Conservation (phyloP, 306 rosid species). For the Prosopis cineraria region DNA sequence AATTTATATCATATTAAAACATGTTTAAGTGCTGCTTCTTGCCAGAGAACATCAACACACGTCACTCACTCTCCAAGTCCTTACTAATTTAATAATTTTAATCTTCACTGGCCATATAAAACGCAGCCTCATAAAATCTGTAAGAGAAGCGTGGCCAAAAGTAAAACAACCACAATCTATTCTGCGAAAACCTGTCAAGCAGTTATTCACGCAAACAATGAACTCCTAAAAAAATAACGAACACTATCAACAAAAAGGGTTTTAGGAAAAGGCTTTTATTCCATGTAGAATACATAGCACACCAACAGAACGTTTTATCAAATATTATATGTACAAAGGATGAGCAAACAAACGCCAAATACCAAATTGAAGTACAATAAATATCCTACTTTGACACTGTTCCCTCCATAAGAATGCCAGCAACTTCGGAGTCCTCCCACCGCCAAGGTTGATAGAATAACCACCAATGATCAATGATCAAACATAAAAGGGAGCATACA, state of each 20-base stretch:
- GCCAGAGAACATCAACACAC: too few relatives aligned
- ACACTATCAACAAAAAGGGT: not conserved
- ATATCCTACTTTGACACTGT: conserved; percentile 34
- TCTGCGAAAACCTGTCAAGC: not conserved
- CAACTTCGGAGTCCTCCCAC: conserved; percentile 34
- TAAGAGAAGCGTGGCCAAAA: too few relatives aligned
- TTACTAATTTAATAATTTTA: too few relatives aligned
- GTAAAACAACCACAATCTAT: not conserved
- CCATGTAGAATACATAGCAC: conserved; percentile 44
- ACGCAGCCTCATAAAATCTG: too few relatives aligned
- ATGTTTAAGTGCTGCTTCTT: too few relatives aligned
- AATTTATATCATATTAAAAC: too few relatives aligned
- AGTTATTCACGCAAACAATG: not conserved
- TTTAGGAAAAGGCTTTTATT: conserved; percentile 40
- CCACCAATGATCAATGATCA: conserved; percentile 19
- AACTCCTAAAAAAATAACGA: not conserved
- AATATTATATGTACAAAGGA: conserved; percentile 52
- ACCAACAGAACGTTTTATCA: conserved; percentile 34
- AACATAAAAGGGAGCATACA: conserved; percentile 35
- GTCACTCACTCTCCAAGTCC: too few relatives aligned
- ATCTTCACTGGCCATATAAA: too few relatives aligned
- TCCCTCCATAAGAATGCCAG: conserved; percentile 30
- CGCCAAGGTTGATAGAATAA: conserved; percentile 38
- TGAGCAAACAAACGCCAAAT: conserved; percentile 33
- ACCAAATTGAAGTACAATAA: conserved; percentile 41